Evolutionary conservation across 208 protist species (phyloP), one percentile per base, ranked within the genome.

Genomic region (Leishmania guyanensis): DNA sequence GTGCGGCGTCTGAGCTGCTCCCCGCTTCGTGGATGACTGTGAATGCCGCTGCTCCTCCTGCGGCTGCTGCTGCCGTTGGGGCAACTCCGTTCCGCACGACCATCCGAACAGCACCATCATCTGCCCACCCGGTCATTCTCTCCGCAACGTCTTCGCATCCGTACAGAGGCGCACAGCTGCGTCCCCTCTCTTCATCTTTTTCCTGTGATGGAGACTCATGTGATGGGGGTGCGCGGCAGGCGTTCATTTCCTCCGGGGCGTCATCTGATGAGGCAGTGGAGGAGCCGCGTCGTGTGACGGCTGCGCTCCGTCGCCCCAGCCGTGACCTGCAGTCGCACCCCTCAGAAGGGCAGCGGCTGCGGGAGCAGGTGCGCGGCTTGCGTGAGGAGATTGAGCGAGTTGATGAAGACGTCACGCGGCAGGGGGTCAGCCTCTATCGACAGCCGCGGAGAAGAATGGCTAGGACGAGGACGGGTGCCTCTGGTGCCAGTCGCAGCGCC

Each of bases 361-460:
- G 88, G 60, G 62, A 73, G 43, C 83, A 85, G 65, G 86, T 90
- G 77, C 86, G 85, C 1, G 60, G 51, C 33, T 73, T 92, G 81
- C 82, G 87, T 64, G 50, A 80, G 58, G 80, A 64, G 77, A 80
- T 75, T 16, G 77, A 73, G 73, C 64, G 68, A 1, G 72, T 12
- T 10, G 56, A 53, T 5, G 46, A 71, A 12, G n/a, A 6, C 12
- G 1, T 10, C 75, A 50, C 29, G 1, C 12, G 43, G 17, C 14
- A 16, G 29, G 33, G 36, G 12, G 14, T 22, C 12, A 17, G 33
- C 33, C 9, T 33, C 65, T 22, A 22, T 43, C 65, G 16, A 12
- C 65, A 33, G 29, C 36, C 65, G 65, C 8, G 17, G 65, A 16
- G 65, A 33, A 20, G 65, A 46, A 22, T 26, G 33, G 33, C n/a